Evolutionary conservation across 805 yeast species (phyloP), one percentile per base, ranked within the genome.

Genomic region (Pichia ethanolica): DNA sequence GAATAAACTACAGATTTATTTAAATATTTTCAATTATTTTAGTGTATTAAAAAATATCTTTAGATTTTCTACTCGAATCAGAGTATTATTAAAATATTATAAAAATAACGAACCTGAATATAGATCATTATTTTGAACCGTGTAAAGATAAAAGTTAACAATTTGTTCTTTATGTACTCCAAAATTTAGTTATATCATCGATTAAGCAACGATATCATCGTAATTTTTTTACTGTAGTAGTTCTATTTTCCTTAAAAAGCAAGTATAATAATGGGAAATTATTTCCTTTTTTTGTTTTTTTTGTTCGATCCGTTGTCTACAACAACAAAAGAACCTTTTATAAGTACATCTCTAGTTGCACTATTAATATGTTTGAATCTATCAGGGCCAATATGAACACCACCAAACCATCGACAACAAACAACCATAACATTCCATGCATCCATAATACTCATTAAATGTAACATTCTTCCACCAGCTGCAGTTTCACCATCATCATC

Each of bases 401-500:
- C 99, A 14, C 96, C 97, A 64, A 78, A 93, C 97, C 97, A 91
- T 52, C 99, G 69, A 35, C 86, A 79, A 2, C 91, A 96, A 9
- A 83, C 88, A 4, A 90, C 96, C 54, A 89, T 77, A 5, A 86
- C 87, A 62, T 90, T 82, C 85, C 87, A 79, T 2, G 78, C 86
- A 58, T 88, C 89, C 86, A 84, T 84, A 28, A 67, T 58, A 36
- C 86, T 79, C 55, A 90, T 67, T 44, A 90, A 66, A 69, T 89
- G 96, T 45, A 89, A 66, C 73, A 90, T 69, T 50, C 97, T 71
- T 5, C 90, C 81, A 9, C 99, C 99, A 1, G 98, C 96, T 0
- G 98, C 98, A 0, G 95, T 76, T 62, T 93, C 99, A 3, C 99
- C 99, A 62, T 91, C 99, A 64, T 93, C 98, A 61, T 93, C 97